phyloP scores from a whole-genome alignment of 2,329 filamentous ascomycete genomes.

The Aspergillus alliaceus region DNA sequence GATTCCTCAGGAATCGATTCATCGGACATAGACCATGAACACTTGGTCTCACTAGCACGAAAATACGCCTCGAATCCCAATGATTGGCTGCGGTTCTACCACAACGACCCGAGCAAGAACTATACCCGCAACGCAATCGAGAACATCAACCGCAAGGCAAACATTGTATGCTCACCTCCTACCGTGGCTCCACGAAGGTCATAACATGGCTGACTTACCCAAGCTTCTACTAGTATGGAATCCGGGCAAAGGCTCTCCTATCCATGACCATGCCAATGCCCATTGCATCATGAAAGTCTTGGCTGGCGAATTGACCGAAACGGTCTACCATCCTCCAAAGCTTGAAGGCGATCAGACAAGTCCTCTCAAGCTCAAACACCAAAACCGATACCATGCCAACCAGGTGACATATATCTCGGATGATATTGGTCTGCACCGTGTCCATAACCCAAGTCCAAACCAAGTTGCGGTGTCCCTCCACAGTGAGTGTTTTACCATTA shows the following conservation, averaged over 20 bases:
- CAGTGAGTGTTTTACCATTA: too few relatives aligned
- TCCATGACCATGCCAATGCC: conserved; percentile 38
- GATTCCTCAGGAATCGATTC: conserved; percentile 26
- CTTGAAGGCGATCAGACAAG: conserved; percentile 2
- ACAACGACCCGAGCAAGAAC: conserved; percentile 33
- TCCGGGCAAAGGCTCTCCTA: conserved; percentile 34
- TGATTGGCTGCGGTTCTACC: conserved; percentile 29
- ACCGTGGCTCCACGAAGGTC: neutral
- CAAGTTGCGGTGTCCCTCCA: conserved; percentile 35
- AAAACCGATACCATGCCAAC: conserved; percentile 24
- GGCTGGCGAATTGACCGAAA: conserved; percentile 29
- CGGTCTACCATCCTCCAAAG: conserved; percentile 25
- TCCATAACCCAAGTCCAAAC: conserved; percentile 27
- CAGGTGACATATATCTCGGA: conserved; percentile 36
- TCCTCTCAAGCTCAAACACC: conserved; percentile 26
- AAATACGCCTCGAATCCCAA: conserved; percentile 29
- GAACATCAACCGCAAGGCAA: conserved; percentile 34
- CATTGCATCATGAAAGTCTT: conserved; percentile 40
- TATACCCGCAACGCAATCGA: conserved; percentile 35
- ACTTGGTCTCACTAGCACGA: conserved; percentile 26
- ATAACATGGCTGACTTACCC: neutral
- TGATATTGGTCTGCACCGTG: conserved; percentile 32
- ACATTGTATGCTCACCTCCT: conserved; percentile 23
- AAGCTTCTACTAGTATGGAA: conserved; percentile 37
- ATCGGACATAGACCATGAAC: conserved; percentile 23